Base-by-base conservation (phyloP, 371 early-diverging fungal species). In the Rhizopus stolonifer region DNA sequence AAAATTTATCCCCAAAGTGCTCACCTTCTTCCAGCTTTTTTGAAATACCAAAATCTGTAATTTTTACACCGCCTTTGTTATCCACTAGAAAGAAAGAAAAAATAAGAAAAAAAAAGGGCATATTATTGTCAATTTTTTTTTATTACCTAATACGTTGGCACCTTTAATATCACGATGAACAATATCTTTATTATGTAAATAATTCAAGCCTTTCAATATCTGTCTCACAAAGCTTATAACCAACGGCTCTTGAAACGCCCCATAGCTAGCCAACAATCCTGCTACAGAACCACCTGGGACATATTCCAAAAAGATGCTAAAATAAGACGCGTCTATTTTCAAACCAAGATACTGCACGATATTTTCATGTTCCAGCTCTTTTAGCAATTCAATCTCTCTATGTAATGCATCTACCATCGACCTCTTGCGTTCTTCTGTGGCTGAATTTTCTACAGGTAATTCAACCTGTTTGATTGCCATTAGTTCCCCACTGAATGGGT, bases 401-500 rank as follows among this genome's bases (percentile, higher is more conserved):
- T 87, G 84, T 58, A 98, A 65, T 7, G 96, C 92, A 44, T 92
- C 89, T 6, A 89, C 85, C 81, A 87, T 87, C 26, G 80, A 68
- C 46, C 72, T 61, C 51, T 88, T 89, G 42, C 84, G 86, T 45
- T 70, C 77, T 66, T 75, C 87, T 53, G 77, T 83, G 18, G 80
- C 83, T 4, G 83, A 77, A 46, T 82, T 87, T 22, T 78, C 85
- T 22, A 77, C 81, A 1, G 94, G 90, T 15, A 94, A 61, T 59
- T 91, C 91, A 3, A 99, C 98, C 72, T 96, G 95, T 73, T 99
- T 99, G 13, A 99, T 94, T 0, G 99, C 99, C 88, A 99, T 94
- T 19, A 96, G 67, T 46, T 88, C 91, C 2, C 93, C 92, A 11
- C 84, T 92, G 22, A 82, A 70, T 14, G 89, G 78, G 64, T 94